Evolutionary conservation across 2,329 filamentous ascomycete genomes (phyloP), one percentile per base, ranked within the genome.

Genomic region (Rutstroemia sp.): DNA sequence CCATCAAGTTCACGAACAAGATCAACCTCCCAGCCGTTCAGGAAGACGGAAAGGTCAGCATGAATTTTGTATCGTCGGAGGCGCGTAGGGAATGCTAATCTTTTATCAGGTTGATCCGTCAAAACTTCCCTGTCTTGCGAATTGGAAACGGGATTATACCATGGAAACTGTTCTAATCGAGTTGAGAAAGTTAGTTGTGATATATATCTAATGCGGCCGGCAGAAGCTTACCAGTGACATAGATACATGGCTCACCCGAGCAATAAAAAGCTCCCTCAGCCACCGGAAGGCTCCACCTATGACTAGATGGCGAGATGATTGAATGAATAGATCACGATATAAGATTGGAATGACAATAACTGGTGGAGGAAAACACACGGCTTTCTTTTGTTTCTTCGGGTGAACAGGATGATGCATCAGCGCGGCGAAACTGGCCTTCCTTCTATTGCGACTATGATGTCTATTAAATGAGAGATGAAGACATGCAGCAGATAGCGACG

Each of bases 241-340:
- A 95, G 92, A 73, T 95, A 89, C 72, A 97, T 99, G 94, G 92
- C 92, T 30, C 82, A 92, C 58, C 85, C 88, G 25, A 80, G 85
- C 64, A 88, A 97, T 77, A 96, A 96, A 82, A 97, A 97, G 76
- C 83, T 96, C 30, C 88, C 90, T 12, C 94, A 99, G 72, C 94
- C 94, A 42, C 82, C 89, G 4, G 94, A 99, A 75, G 92, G 91
- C 58, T 84, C 88, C 30, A 86, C 75, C 34, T 87, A 71, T 49
- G 49, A 46, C 6, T 57, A 61, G 39, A 48, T 16, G 9, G 18
- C 27, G 25, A 21, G 1, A 37, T n/a, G 23, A 45, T 14, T 34
- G 30, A 34, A 34, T 34, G 30, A 42, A 56, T 34, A 16, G 37
- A 37, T 37, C 19, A 50, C n/a, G 53, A 51, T 14, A 42, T 44